These are phyloP conservation scores for Fistulinella prunicolor DNA, from an alignment of 768 basidiomycete genomes.

Conservation along the genomic window DNA sequence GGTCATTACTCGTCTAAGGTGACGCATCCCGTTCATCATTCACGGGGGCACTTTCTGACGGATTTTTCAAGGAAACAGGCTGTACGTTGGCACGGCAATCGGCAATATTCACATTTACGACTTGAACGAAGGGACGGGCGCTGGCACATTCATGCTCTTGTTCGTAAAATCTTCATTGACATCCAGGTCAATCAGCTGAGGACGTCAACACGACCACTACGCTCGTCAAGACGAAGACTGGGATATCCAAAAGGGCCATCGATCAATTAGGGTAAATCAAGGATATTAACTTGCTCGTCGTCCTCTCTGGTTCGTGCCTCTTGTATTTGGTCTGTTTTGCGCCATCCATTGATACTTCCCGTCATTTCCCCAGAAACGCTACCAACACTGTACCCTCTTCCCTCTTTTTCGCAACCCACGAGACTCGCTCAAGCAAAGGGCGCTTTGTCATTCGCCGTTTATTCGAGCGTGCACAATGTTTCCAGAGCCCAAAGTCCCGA, in stretches of 20 bases:
- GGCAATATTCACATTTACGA: slow-evolving; percentile 56
- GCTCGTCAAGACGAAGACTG: slow-evolving; percentile 64
- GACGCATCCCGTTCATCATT: neutral
- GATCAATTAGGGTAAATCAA: slow-evolving; percentile 87
- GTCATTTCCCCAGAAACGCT: slow-evolving; percentile 52
- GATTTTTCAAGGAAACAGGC: slow-evolving; percentile 43
- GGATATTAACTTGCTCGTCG: slow-evolving; percentile 80
- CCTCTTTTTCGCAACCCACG: slow-evolving; percentile 66
- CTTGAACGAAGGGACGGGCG: slow-evolving; percentile 38
- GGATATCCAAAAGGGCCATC: slow-evolving; percentile 63
- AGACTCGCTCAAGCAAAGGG: slow-evolving; percentile 73
- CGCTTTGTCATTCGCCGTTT: slow-evolving; percentile 79
- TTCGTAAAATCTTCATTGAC: slow-evolving; percentile 26
- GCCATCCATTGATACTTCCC: neutral
- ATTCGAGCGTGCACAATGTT: slow-evolving; percentile 55
- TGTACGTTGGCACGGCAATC: slow-evolving; percentile 61
- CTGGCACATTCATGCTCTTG: slow-evolving; percentile 30
- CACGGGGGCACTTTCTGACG: too few relatives aligned
- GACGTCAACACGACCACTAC: slow-evolving; percentile 17
- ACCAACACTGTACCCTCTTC: slow-evolving; percentile 74
- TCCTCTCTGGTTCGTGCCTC: slow-evolving; percentile 68
- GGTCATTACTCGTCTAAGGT: slow-evolving; percentile 34
- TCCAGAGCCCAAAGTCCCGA: slow-evolving; percentile 24
- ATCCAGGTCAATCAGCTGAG: slow-evolving; percentile 4
- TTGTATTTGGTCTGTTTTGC: neutral